Percentiles rank a stretch among this genome's conserved stretches.
Conservation (phyloP, 2,329 filamentous ascomycete species). For the Lachnellula suecica region DNA sequence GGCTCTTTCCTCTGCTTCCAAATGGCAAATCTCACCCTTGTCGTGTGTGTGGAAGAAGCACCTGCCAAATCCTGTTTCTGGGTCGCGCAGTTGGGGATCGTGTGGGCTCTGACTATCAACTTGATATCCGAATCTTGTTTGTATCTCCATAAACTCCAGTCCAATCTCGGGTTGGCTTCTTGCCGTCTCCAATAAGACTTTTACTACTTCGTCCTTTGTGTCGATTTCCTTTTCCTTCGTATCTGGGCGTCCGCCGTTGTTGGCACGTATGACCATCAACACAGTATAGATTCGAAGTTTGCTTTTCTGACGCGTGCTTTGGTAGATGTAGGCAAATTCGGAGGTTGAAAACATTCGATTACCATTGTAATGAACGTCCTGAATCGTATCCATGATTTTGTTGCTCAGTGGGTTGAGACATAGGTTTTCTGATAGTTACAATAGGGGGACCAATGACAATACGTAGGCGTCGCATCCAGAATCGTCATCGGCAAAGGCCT, state of each 20-base stretch:
- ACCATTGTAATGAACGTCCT: background rate
- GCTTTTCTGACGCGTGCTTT: background rate
- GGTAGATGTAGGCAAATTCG: background rate
- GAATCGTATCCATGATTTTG: background rate
- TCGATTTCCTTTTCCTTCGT: no score
- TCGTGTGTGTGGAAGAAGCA: conserved; percentile 2
- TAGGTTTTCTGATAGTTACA: background rate
- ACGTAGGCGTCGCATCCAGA: background rate
- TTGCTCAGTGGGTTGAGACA: background rate
- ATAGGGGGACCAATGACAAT: background rate
- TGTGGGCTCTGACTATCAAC: background rate
- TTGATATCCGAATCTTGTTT: no score
- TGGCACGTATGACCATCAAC: background rate
- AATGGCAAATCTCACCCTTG: background rate
- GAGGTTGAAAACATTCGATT: rapidly evolving
- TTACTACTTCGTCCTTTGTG: no score
- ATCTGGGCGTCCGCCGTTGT: no score
- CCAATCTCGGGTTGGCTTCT: no score
- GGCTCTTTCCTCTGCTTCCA: background rate
- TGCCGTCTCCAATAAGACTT: no score
- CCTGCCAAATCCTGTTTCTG: background rate
- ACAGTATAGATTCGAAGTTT: background rate
- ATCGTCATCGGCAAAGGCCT: background rate
- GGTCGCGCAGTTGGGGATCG: background rate
- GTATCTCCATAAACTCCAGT: no score